Evolutionary conservation across 805 yeast genomes (phyloP).

Genomic region (Candida qinlingensis): DNA sequence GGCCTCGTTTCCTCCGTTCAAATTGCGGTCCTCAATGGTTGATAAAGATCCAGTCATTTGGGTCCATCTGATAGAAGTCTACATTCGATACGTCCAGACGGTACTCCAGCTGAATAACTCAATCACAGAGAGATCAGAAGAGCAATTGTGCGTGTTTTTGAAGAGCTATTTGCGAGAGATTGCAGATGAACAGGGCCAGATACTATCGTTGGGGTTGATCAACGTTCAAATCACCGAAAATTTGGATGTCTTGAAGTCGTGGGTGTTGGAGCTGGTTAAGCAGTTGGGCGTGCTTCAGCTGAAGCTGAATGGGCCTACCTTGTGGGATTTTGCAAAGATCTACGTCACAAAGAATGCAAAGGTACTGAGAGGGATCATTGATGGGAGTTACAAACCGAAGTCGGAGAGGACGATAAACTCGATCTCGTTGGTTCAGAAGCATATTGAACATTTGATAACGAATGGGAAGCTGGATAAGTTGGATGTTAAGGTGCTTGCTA

Average conservation of each 20-base stretch:
- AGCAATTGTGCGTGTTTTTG: conserved; percentile 52
- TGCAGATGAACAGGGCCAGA: conserved; percentile 51
- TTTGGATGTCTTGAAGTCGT: conserved; percentile 39
- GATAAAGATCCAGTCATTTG: conserved; percentile 84
- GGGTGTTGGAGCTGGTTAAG: conserved; percentile 43
- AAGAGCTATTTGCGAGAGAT: conserved; percentile 56
- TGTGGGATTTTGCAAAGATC: conserved; percentile 60
- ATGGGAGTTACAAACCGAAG: conserved; percentile 37
- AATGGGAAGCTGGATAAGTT: conserved; percentile 20
- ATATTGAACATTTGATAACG: conserved; percentile 40
- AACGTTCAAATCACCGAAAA: conserved; percentile 62
- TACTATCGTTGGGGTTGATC: conserved; percentile 65
- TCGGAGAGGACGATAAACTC: conserved; percentile 27
- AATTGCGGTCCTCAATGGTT: conserved; percentile 66
- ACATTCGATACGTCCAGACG: conserved; percentile 45
- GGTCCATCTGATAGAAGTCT: conserved; percentile 66
- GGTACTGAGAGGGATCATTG: conserved; percentile 46
- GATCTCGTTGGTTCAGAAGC: conserved; percentile 44
- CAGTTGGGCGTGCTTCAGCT: conserved; percentile 49
- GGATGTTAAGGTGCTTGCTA: conserved; percentile 16
- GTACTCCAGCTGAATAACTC: conserved; percentile 30
- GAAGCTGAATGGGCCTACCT: conserved; percentile 50
- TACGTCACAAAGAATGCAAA: conserved; percentile 42
- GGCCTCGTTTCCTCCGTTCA: conserved; percentile 71
- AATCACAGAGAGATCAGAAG: conserved; percentile 49